phyloP scores from a whole-genome alignment of 352 stramenopile species.

The Globisporangium rhizosaccharum region DNA sequence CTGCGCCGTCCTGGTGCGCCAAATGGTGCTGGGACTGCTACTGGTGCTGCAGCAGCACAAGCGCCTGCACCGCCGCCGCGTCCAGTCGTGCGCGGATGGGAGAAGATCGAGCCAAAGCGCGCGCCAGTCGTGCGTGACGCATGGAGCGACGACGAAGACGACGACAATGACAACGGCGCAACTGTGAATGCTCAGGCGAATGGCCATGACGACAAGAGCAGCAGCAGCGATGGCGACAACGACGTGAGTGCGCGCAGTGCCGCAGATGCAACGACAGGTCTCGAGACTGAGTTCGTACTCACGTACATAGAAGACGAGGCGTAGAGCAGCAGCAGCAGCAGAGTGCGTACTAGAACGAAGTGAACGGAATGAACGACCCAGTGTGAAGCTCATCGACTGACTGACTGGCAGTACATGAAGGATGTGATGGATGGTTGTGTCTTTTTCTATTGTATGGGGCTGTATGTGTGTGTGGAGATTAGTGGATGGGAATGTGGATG shows the following conservation, averaged over 20 bases:
- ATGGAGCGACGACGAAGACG: slow-evolving; percentile 79
- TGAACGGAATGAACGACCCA: background rate
- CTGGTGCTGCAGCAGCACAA: slow-evolving; percentile 13
- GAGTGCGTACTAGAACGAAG: background rate
- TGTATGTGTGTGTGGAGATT: background rate
- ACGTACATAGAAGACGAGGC: slow-evolving; percentile 19
- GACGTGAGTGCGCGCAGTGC: slow-evolving; percentile 9
- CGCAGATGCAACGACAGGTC: slow-evolving; percentile 1
- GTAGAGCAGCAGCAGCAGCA: slow-evolving; percentile 1
- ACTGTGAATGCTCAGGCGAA: slow-evolving; percentile 7
- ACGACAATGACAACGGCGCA: slow-evolving; percentile 3
- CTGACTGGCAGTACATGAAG: background rate
- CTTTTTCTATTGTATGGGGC: slow-evolving; percentile 5
- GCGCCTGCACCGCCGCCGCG: slow-evolving; percentile 16
- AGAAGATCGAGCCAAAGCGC: slow-evolving; percentile 51
- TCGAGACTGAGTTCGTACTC: slow-evolving; percentile 14
- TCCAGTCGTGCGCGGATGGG: slow-evolving; percentile 47
- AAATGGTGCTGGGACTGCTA: slow-evolving; percentile 3
- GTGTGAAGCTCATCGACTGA: too few species aligned
- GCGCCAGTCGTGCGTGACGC: slow-evolving; percentile 48
- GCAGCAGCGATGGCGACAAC: slow-evolving; percentile 8
- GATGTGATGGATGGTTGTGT: background rate
- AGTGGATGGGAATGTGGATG: background rate
- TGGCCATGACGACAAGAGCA: slow-evolving; percentile 16
- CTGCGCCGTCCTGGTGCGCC: slow-evolving; percentile 23